Base-by-base conservation (phyloP, 1,139 yeast genomes). In the Wickerhamomyces sp. region DNA sequence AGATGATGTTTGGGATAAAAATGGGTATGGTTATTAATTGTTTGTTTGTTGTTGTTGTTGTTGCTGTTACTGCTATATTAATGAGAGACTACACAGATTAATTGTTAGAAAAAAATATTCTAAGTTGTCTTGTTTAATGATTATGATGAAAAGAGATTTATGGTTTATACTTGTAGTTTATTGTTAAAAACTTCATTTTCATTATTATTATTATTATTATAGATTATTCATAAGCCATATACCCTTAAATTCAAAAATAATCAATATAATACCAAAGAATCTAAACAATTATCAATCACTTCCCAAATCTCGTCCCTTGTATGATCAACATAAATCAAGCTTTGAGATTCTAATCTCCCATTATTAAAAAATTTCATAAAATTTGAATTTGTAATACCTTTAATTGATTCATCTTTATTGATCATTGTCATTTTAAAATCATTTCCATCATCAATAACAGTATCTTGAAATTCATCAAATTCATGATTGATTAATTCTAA, bases 1-100 rank as follows among this genome's bases (percentile, higher is more conserved):
- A 64, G 93, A 88, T 59, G 95, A 90, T 9, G 74, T 72, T 43
- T 88, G 95, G 95, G 90, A 84, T 48, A 72, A 75, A 53, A 66
- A 39, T 27, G 36, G 36, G 11, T 46, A 46, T 23, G 34, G 30
- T 7, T 46, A 36, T 33, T 36, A 14, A 27, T n/a, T n/a, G n/a
- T n/a, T n/a, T n/a, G n/a, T n/a, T n/a, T n/a, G 31, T 4, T 6
- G 13, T 29, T 11, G 13, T 29, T 10, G 11, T 29, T 29, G 13
- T 29, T 29, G 10, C 13, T 29, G 31, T 29, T 6, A 29, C 11
- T 10, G 31, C 13, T 23, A 18, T 35, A 10, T 8, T 8, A 18
- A 8, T 23, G 10, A 27, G 32, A n/a, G 5, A 11, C n/a, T n/a
- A 7, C 27, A 9, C 14, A 18, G 18, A 31, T 10, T 27, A 33